Evolutionary conservation across 352 stramenopile species (phyloP).

Genomic region (Pythium pyrilobum): DNA sequence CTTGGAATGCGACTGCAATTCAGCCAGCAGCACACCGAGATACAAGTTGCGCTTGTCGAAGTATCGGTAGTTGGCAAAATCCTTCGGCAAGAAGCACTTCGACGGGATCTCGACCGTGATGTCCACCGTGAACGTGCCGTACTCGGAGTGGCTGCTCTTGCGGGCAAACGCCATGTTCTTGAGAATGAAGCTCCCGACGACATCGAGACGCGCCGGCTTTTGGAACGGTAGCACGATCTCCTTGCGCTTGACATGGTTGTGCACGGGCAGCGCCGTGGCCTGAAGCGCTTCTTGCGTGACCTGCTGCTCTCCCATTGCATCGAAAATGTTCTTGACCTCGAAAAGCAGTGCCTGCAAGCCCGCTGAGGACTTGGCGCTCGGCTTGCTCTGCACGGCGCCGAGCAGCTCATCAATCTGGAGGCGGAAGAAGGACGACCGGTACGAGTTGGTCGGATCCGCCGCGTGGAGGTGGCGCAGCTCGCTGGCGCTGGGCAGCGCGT

Average conservation of each 20-base stretch:
- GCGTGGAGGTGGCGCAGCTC: slow-evolving; percentile 76
- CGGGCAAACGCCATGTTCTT: slow-evolving; percentile 68
- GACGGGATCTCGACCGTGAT: slow-evolving; percentile 78
- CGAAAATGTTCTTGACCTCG: slow-evolving; percentile 68
- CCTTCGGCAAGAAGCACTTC: slow-evolving; percentile 81
- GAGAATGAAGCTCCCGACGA: slow-evolving; percentile 87
- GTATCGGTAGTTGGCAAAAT: slow-evolving; percentile 89
- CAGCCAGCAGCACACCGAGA: slow-evolving; percentile 59
- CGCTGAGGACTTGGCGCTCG: slow-evolving; percentile 34
- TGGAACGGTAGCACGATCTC: slow-evolving; percentile 84
- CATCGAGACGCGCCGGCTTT: slow-evolving; percentile 63
- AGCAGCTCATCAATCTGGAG: slow-evolving; percentile 87
- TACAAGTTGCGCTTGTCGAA: slow-evolving; percentile 88
- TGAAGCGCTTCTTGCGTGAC: slow-evolving; percentile 70
- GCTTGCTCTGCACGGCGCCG: slow-evolving; percentile 50
- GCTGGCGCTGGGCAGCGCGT: slow-evolving; percentile 84
- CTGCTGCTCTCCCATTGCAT: slow-evolving; percentile 57
- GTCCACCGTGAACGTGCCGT: slow-evolving; percentile 65
- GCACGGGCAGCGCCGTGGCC: slow-evolving; percentile 45
- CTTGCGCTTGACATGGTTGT: slow-evolving; percentile 78
- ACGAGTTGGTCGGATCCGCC: slow-evolving; percentile 68
- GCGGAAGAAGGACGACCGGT: slow-evolving; percentile 79
- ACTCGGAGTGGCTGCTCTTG: slow-evolving; percentile 42
- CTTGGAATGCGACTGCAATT: slow-evolving; percentile 38
- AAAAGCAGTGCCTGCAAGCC: slow-evolving; percentile 75